A percentile compares a stretch with the other conserved stretches of the same genome.
These are phyloP conservation scores for Aureobasidium sp. DNA, from an alignment of 2,329 filamentous ascomycete species.

Conservation along the genomic window DNA sequence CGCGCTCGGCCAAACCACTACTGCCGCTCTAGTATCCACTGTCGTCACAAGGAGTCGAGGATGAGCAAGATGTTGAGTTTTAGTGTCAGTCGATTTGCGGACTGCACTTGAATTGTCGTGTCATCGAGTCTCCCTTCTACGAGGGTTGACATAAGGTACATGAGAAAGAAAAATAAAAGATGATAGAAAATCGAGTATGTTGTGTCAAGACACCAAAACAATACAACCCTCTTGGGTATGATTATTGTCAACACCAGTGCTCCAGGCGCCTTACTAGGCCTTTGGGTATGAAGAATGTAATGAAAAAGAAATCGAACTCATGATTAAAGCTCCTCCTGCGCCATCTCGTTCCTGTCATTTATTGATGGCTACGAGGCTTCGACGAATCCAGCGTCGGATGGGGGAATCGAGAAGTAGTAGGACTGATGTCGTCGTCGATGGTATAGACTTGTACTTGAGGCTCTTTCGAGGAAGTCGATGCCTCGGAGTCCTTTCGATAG, in stretches of 20 bases:
- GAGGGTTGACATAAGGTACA: conserved; percentile 1
- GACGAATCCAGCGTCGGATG: conserved; percentile 9
- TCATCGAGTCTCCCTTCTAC: neutral
- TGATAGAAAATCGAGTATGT: neutral
- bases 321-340: neutral
- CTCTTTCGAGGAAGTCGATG: conserved; percentile 7
- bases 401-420: conserved; percentile 2
- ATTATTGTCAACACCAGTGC: neutral
- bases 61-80: neutral
- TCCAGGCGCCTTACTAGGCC: conserved; percentile 6
- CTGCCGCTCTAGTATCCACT: conserved; percentile 1
- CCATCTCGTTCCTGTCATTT: conserved; percentile 3
- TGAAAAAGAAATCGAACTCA: neutral
- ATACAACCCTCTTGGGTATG: neutral
- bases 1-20: neutral
- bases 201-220: neutral
- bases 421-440: neutral
- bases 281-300: conserved; percentile 11
- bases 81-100: neutral
- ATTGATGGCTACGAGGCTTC: neutral
- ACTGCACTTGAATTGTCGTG: neutral
- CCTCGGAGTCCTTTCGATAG: conserved; percentile 7
- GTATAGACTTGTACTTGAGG: conserved; percentile 7
- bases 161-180: neutral
- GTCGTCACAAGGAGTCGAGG: conserved; percentile 1